Evolutionary conservation across 371 early-diverging fungal genomes (phyloP).

Genomic region (Mortierella sp.): DNA sequence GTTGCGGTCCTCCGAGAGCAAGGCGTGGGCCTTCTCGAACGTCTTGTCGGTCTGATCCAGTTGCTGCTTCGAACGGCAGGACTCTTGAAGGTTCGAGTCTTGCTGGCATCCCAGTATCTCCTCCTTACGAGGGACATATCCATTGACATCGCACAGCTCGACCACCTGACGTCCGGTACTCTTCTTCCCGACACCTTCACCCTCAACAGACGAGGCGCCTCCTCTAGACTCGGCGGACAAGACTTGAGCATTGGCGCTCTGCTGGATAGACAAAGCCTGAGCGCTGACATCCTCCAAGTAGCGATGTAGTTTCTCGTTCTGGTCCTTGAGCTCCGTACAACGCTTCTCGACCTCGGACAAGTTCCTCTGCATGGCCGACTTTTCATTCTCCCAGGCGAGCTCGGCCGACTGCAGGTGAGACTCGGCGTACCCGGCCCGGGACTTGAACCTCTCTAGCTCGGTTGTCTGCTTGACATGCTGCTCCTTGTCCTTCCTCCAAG

Average conservation of each 20-base stretch:
- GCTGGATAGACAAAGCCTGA: slow-evolving; percentile 55
- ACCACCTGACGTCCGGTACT: slow-evolving; percentile 36
- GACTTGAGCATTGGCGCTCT: slow-evolving; percentile 36
- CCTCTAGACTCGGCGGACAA: slow-evolving; percentile 8
- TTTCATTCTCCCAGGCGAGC: slow-evolving; percentile 60
- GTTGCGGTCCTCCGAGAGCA: slow-evolving; percentile 65
- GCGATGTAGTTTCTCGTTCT: slow-evolving; percentile 75
- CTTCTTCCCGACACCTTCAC: slow-evolving; percentile 13
- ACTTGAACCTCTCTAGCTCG: slow-evolving; percentile 19
- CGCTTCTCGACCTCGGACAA: slow-evolving; percentile 60
- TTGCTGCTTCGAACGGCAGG: slow-evolving; percentile 68
- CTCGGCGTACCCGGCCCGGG: slow-evolving; percentile 54
- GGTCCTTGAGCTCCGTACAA: slow-evolving; percentile 65
- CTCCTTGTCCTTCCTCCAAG: slow-evolving; percentile 54
- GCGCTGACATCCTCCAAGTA: slow-evolving; percentile 75
- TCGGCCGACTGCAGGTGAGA: slow-evolving; percentile 57
- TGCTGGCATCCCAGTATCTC: slow-evolving; percentile 72
- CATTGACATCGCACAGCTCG: slow-evolving; percentile 71
- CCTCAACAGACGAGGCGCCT: slow-evolving; percentile 10
- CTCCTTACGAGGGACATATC: slow-evolving; percentile 74
- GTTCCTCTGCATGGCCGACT: slow-evolving; percentile 60
- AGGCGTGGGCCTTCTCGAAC: slow-evolving; percentile 71
- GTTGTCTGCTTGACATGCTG: slow-evolving; percentile 27
- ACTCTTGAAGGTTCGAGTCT: slow-evolving; percentile 71
- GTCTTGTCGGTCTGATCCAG: slow-evolving; percentile 66